Base-by-base conservation (phyloP, 441 rosid genomes). In the Hura crepitans region DNA sequence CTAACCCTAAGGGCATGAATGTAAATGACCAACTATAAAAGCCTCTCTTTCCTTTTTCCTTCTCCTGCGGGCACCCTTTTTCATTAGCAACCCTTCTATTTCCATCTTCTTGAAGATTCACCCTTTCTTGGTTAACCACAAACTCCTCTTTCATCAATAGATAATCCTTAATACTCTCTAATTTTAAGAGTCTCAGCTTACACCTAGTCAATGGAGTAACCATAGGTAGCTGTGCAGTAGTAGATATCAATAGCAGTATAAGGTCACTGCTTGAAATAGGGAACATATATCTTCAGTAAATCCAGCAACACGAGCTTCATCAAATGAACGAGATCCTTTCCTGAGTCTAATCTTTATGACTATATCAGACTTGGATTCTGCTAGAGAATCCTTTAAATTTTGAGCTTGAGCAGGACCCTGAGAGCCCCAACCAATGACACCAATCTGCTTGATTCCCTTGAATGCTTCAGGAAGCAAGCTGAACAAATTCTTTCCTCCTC, bases 321-420 rank as follows among this genome's bases (percentile, higher is more conserved):
- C 85, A 76, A 89, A 91, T 11, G 98, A 93, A 4, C 86, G 75
- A 57, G 97, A 93, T 17, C 96, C 97, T 81, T 84, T 93, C 75
- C 96, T 85, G 27, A 91, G 89, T 30, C 98, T 97, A 37, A 42
- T 10, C 98, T 93, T 93, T 23, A 93, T 92, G 56, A 77, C 81
- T 42, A 89, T 86, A 79, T 88, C 84, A 77, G 96, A 93, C 67
- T 85, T 85, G 6, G 86, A 93, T 58, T 93, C 98, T n/a, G 79
- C 86, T 31, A 93, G 89, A 42, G 98, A 89, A 83, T 93, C 98
- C 83, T 87, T 89, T 69, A 93, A 76, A 69, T 91, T 93, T 81
- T 86, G 95, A 71, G 97, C 98, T 81, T 93, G 97, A 37, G 96
- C 98, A 70, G 98, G 97, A 8, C 55, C 92, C 93, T 93, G 97